These are phyloP conservation scores for Paecilomyces sp. DNA, from an alignment of 2,329 filamentous ascomycete species.

Conservation along the genomic window DNA sequence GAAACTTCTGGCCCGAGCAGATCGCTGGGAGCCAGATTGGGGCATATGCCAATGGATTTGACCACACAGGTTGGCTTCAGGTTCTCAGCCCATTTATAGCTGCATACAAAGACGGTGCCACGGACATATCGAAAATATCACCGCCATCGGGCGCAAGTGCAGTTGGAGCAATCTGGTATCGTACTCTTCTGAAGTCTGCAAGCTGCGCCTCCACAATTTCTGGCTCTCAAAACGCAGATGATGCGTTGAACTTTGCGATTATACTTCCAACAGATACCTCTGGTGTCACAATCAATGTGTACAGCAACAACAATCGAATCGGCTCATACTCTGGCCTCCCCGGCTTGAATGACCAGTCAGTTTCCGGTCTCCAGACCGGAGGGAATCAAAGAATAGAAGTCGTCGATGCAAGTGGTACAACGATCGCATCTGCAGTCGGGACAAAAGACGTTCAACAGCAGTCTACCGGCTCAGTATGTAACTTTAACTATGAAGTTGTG, in stretches of 20 bases:
- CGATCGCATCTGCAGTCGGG: constrained; percentile 1
- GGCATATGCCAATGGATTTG: constrained; percentile 21
- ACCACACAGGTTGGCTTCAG: constrained; percentile 29
- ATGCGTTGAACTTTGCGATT: constrained; percentile 6
- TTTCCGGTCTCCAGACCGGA: constrained; percentile 4
- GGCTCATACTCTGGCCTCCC: not conserved
- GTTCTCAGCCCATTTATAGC: constrained; percentile 29
- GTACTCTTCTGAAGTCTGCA: constrained; percentile 2
- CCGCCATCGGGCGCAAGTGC: constrained; percentile 11
- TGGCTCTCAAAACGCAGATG: constrained; percentile 3
- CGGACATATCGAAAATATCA: constrained; percentile 7
- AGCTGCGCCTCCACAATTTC: constrained; percentile 1
- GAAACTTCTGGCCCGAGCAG: constrained; percentile 30
- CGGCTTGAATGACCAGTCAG: constrained; percentile 4
- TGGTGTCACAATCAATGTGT: constrained; percentile 5
- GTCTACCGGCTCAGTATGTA: constrained; percentile 3
- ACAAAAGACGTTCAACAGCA: constrained; percentile 5
- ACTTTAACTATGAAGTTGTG: constrained; percentile 9
- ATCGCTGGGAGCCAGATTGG: constrained; percentile 16
- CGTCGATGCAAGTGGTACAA: constrained; percentile 1
- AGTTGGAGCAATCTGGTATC: constrained; percentile 23
- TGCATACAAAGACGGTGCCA: constrained; percentile 28
- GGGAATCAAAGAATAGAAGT: constrained; percentile 6
- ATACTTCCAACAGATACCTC: constrained; percentile 1
- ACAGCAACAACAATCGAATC: constrained; percentile 6